phyloP scores from a whole-genome alignment of 139 green algal genomes.

The Tetradesmus obliquus region DNA sequence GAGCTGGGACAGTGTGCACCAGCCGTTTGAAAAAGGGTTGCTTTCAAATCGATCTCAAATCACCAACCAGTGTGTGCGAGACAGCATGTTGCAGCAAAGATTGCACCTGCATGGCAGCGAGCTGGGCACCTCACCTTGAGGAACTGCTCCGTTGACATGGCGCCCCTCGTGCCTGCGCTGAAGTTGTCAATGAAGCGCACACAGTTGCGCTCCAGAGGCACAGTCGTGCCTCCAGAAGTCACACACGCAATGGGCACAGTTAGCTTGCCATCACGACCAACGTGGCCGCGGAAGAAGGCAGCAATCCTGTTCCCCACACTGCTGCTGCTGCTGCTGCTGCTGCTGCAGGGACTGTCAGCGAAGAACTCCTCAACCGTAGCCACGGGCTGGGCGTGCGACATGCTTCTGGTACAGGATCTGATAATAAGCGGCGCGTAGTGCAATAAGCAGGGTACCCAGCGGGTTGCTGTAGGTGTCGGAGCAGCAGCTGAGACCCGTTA shows the following conservation, averaged over 20 bases:
- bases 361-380: slow-evolving; percentile 27
- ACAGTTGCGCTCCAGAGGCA: slow-evolving; percentile 94
- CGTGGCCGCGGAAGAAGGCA: not conserved
- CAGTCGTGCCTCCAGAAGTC: slow-evolving; percentile 96
- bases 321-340: not conserved
- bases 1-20: not conserved
- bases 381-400: not conserved
- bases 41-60: not conserved
- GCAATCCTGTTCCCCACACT: not conserved
- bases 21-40: not conserved
- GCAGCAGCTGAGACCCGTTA: not conserved
- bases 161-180: slow-evolving; percentile 87
- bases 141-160: slow-evolving; percentile 89
- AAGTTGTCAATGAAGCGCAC: slow-evolving; percentile 99
- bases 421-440: not conserved
- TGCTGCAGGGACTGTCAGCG: slow-evolving; percentile 11
- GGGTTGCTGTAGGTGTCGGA: not conserved
- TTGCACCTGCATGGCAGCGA: not conserved
- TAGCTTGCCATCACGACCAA: not conserved
- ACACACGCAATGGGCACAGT: slow-evolving; percentile 73
- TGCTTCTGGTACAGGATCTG: not conserved
- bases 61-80: not conserved
- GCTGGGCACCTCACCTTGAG: slow-evolving; percentile 57
- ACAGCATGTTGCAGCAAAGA: not conserved
- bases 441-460: not conserved